Conservation (phyloP, 2,329 filamentous ascomycete genomes). For the Colletotrichum sp. region DNA sequence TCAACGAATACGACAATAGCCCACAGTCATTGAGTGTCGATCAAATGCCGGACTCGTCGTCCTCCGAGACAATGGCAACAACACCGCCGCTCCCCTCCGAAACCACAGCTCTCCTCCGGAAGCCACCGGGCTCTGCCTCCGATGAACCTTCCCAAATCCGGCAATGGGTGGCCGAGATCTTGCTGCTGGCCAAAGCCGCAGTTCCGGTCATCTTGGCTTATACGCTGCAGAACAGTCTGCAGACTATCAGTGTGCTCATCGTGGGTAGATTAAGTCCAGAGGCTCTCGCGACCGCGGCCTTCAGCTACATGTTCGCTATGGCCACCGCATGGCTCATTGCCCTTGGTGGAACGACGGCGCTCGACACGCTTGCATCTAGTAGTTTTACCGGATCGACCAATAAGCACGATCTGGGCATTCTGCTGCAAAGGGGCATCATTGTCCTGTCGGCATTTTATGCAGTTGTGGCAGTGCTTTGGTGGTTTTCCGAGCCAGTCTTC, state of each 20-base stretch:
- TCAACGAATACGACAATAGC: not conserved
- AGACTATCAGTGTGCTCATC: slow-evolving; percentile 82
- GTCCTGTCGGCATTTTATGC: slow-evolving; percentile 76
- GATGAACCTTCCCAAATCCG: not conserved
- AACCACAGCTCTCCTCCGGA: slow-evolving; percentile 20
- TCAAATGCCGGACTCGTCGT: slow-evolving; percentile 4
- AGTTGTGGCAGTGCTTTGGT: slow-evolving; percentile 76
- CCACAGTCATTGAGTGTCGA: not conserved
- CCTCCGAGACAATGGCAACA: not conserved
- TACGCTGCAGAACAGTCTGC: slow-evolving; percentile 83
- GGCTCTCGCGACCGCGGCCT: slow-evolving; percentile 80
- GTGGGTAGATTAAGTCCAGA: slow-evolving; percentile 82
- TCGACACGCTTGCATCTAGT: slow-evolving; percentile 84
- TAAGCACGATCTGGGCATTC: slow-evolving; percentile 77
- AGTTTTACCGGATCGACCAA: slow-evolving; percentile 83
- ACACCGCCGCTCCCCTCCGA: slow-evolving; percentile 5
- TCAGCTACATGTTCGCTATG: slow-evolving; percentile 95
- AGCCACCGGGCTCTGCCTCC: slow-evolving; percentile 2
- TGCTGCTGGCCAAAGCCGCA: slow-evolving; percentile 71
- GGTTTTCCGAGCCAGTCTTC: slow-evolving; percentile 77
- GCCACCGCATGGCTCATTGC: slow-evolving; percentile 87
- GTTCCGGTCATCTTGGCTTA: slow-evolving; percentile 85
- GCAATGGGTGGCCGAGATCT: slow-evolving; percentile 57
- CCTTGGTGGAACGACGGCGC: slow-evolving; percentile 82
- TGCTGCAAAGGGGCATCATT: slow-evolving; percentile 78